phyloP scores from a whole-genome alignment of 805 yeast genomes.

The Metschnikowia cubensis region DNA sequence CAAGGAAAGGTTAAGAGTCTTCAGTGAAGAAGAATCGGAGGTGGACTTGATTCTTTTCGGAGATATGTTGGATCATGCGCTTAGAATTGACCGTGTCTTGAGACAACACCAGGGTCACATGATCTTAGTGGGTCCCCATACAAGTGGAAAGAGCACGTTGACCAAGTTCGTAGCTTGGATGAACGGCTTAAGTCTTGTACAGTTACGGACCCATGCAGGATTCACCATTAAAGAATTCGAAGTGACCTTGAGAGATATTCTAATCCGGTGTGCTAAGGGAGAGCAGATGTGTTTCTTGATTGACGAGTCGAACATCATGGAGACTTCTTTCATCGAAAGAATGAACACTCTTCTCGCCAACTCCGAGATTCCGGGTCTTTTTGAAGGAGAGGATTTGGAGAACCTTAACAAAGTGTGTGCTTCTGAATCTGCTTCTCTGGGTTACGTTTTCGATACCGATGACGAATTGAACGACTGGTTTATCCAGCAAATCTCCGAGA shows the following conservation, averaged over 20 bases:
- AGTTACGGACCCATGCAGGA: conserved; percentile 51
- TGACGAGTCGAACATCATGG: conserved; percentile 75
- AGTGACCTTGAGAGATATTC: conserved; percentile 48
- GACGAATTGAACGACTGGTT: conserved; percentile 79
- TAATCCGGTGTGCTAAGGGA: conserved; percentile 46
- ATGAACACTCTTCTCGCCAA: conserved; percentile 93
- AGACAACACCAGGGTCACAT: conserved; percentile 87
- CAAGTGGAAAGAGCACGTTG: conserved; percentile 77
- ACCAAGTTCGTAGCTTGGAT: conserved; percentile 88
- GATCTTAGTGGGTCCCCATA: conserved; percentile 76
- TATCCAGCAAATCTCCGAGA: conserved; percentile 56
- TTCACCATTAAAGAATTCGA: conserved; percentile 68
- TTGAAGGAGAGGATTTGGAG: conserved; percentile 65
- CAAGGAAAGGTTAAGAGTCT: conserved; percentile 58
- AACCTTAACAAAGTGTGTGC: conserved; percentile 51
- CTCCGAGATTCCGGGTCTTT: conserved; percentile 87
- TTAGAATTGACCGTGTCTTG: conserved; percentile 77
- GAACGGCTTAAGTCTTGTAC: conserved; percentile 64
- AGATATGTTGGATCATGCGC: conserved; percentile 66
- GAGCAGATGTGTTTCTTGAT: conserved; percentile 67
- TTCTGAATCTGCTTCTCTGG: conserved; percentile 55
- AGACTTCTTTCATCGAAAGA: conserved; percentile 77
- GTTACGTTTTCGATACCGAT: conserved; percentile 58
- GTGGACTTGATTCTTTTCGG: conserved; percentile 59
- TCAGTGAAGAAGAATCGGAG: conserved; percentile 75